These are phyloP conservation scores for Lindgomyces ingoldianus DNA, from an alignment of 495 filamentous ascomycete genomes.

Conservation along the genomic window DNA sequence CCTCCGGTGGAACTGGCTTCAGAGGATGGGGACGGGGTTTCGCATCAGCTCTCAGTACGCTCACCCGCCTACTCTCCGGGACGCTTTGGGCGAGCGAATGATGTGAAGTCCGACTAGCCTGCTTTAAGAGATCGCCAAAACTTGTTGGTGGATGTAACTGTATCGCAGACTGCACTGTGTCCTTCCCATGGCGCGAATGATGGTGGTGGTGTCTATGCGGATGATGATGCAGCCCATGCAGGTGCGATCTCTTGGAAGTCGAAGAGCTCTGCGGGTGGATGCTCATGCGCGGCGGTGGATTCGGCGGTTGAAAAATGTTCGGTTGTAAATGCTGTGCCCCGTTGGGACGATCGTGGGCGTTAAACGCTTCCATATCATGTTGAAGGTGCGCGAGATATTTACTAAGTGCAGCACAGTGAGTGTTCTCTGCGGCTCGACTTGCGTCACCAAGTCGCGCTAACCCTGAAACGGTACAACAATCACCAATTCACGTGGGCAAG, in stretches of 20 bases:
- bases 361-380: conserved; percentile 34
- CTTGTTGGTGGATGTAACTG: conserved; percentile 29
- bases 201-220: conserved; percentile 14
- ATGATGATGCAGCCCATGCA: conserved; percentile 24
- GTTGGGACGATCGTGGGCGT: background rate
- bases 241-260: conserved; percentile 23
- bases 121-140: conserved; percentile 34
- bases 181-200: conserved; percentile 22
- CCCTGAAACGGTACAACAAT: background rate
- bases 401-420: background rate
- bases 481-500: background rate
- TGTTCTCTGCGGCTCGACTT: background rate
- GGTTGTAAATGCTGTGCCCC: conserved; percentile 13
- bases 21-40: background rate
- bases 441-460: background rate
- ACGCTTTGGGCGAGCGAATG: conserved; percentile 20
- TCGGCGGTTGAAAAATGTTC: conserved; percentile 17
- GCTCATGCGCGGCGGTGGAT: conserved; percentile 22
- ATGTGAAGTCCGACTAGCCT: conserved; percentile 18
- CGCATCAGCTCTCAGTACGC: background rate
- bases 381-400: background rate
- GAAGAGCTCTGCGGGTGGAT: conserved; percentile 14
- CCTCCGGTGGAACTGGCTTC: conserved; percentile 48
- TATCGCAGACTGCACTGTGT: conserved; percentile 25
- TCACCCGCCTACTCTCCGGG: conserved; percentile 11